Percentiles rank a stretch among this genome's conserved stretches.
phyloP scores from a whole-genome alignment of 495 filamentous ascomycete genomes.

The Beverwykella pulmonaria region DNA sequence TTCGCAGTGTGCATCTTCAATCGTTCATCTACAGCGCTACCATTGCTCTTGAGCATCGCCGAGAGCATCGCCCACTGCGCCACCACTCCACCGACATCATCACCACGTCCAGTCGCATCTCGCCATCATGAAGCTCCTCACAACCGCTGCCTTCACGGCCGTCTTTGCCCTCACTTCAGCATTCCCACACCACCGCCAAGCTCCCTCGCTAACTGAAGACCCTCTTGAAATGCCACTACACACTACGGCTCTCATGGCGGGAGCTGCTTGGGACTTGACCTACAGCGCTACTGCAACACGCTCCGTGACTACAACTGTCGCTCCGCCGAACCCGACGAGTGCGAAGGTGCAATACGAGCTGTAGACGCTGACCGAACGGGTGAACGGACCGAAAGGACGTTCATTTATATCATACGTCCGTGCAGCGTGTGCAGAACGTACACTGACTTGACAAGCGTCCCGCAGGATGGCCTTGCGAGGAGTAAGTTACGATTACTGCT shows the following conservation, averaged over 20 bases:
- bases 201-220: background rate
- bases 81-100: background rate
- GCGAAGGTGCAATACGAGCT: background rate
- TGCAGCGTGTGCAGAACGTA: background rate
- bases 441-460: background rate
- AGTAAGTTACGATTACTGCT: background rate
- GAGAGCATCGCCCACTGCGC: background rate
- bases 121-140: background rate
- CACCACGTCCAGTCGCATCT: background rate
- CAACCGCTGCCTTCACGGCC: background rate
- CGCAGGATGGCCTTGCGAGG: too few relatives aligned
- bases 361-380: background rate
- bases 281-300: background rate
- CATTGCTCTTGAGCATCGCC: background rate
- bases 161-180: background rate
- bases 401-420: background rate
- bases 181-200: background rate
- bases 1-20: background rate
- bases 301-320: background rate
- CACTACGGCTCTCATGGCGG: constrained; percentile 31
- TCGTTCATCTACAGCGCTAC: background rate
- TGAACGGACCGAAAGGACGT: background rate
- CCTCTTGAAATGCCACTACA: constrained; percentile 23
- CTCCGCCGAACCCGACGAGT: background rate
- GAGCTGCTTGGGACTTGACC: constrained; percentile 15